A percentile compares a stretch with the other conserved stretches of the same genome.
phyloP scores from a whole-genome alignment of 306 rosid species.

The Lithocarpus polystachyus region DNA sequence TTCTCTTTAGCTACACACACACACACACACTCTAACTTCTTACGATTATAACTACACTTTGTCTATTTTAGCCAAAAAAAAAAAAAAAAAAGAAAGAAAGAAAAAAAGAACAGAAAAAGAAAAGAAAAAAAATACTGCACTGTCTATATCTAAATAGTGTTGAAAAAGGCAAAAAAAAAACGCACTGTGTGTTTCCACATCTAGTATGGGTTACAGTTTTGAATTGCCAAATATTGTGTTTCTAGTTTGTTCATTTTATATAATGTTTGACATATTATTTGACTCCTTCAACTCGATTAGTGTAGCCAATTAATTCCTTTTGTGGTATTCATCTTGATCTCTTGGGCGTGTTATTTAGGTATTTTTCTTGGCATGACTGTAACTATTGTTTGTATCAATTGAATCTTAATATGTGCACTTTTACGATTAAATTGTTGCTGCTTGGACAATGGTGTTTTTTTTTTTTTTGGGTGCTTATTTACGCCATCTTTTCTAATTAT shows the following conservation, averaged over 20 bases:
- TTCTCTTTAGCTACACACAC: no score
- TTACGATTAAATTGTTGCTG: neutral
- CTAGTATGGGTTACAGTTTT: neutral
- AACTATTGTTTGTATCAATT: neutral
- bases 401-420: neutral
- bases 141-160: no score
- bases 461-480: neutral
- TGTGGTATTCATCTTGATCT: neutral
- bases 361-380: neutral
- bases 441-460: neutral
- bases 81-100: no score
- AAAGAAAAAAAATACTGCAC: no score
- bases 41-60: no score
- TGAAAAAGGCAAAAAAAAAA: no score
- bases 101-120: no score
- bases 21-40: no score
- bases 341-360: neutral
- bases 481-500: neutral
- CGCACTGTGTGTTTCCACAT: no score
- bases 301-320: neutral
- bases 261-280: neutral
- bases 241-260: neutral
- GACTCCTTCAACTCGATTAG: neutral
- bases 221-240: neutral
- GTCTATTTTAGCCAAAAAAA: no score